Evolutionary conservation across 2,329 filamentous ascomycete genomes (phyloP).

Genomic region (Scopulariopsis brevicaulis): DNA sequence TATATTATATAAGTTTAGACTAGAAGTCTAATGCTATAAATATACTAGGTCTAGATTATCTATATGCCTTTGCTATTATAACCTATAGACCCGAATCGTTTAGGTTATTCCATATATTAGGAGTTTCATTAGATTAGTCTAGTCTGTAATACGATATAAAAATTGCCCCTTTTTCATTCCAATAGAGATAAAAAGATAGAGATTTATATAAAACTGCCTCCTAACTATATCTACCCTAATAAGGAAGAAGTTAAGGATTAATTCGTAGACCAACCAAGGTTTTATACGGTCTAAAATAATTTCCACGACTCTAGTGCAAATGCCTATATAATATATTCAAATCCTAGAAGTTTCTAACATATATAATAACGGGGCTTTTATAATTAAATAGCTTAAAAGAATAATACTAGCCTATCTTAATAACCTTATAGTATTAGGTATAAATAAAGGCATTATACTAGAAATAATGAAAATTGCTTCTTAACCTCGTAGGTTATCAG

Average conservation of each 20-base stretch:
- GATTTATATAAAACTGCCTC: background rate
- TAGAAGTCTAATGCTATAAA: background rate
- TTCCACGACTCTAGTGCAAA: background rate
- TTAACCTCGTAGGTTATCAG: too few species aligned
- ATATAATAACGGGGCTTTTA: background rate
- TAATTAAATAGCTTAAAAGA: too few species aligned
- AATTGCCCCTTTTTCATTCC: background rate
- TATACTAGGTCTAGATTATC: background rate
- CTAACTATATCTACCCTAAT: background rate
- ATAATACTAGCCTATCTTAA: too few species aligned
- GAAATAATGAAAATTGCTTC: too few species aligned
- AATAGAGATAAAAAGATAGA: background rate
- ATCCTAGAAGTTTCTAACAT: background rate
- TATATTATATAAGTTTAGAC: background rate
- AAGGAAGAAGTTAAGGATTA: background rate
- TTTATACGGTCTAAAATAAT: background rate
- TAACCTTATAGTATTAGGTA: too few species aligned
- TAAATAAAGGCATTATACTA: too few species aligned
- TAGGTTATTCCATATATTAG: background rate
- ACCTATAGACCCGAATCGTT: background rate
- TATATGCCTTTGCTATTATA: background rate
- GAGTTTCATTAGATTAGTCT: background rate
- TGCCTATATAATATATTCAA: background rate
- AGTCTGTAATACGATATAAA: background rate
- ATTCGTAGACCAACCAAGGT: background rate